Evolutionary conservation across 106 monocot species (phyloP).

Genomic region (Iris macrosiphon): DNA sequence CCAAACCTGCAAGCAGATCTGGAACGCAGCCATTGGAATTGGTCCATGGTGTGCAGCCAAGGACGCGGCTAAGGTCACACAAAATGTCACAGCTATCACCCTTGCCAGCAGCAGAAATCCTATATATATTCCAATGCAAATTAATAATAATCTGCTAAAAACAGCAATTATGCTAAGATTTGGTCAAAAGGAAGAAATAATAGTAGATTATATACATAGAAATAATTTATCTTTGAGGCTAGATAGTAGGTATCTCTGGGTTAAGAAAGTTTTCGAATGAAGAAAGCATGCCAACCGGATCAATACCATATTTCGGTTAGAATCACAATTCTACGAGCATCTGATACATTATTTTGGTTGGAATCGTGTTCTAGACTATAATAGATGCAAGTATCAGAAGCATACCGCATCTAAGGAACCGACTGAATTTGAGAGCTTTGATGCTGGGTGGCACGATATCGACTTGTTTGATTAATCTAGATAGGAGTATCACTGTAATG

Average conservation of each 20-base stretch:
- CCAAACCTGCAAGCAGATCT: slow-evolving; percentile 88
- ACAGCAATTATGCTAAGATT: too few relatives aligned
- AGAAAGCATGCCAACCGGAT: too few relatives aligned
- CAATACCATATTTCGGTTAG: too few relatives aligned
- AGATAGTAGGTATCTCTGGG: too few relatives aligned
- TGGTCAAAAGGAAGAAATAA: too few relatives aligned
- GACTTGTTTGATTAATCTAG: slow-evolving; percentile 25
- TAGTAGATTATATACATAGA: too few relatives aligned
- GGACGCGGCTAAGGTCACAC: slow-evolving; percentile 74
- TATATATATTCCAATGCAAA: slow-evolving; percentile 5
- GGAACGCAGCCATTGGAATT: slow-evolving; percentile 80
- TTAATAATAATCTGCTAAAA: too few relatives aligned
- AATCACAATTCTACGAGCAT: too few relatives aligned
- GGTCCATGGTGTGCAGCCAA: slow-evolving; percentile 76
- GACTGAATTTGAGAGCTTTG: slow-evolving; percentile 32
- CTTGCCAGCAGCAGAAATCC: slow-evolving; percentile 79
- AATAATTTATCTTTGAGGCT: too few relatives aligned
- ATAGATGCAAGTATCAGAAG: background rate
- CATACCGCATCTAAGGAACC: slow-evolving; percentile 45
- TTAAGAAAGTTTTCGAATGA: too few relatives aligned
- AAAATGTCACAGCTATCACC: slow-evolving; percentile 86
- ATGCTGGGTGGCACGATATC: slow-evolving; percentile 32
- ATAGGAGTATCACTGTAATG: slow-evolving; percentile 35
- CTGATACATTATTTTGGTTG: too few relatives aligned
- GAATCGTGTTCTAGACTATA: background rate